Evolutionary conservation across 176 grass and related monocot species (phyloP).

Genomic region (Ensete glaucum): DNA sequence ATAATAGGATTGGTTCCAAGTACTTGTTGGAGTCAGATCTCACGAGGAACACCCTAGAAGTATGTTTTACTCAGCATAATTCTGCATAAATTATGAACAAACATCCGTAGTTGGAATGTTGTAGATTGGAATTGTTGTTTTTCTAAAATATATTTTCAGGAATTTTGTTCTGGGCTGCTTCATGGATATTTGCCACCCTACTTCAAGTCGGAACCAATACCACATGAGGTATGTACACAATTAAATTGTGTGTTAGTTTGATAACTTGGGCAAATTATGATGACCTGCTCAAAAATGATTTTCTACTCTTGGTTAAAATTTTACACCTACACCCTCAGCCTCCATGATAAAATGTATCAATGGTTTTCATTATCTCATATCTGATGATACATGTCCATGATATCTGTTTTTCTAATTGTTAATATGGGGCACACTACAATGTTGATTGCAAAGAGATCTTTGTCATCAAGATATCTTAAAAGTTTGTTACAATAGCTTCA

Average conservation of each 20-base stretch:
- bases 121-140: background rate
- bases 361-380: no score
- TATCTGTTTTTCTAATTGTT: no score
- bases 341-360: no score
- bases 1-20: conserved; percentile 52
- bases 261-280: background rate
- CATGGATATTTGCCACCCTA: conserved; percentile 40
- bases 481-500: no score
- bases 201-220: conserved; percentile 56
- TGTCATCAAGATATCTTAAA: no score
- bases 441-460: no score
- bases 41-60: conserved; percentile 38
- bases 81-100: background rate
- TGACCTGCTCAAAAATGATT: background rate
- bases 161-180: conserved; percentile 51
- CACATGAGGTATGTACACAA: conserved; percentile 42
- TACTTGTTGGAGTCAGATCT: conserved; percentile 66
- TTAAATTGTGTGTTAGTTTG: no score
- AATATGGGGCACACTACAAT: no score
- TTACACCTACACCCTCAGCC: no score
- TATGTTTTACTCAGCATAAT: conserved; percentile 6
- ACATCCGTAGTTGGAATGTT: background rate
- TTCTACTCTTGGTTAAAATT: no score
- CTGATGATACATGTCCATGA: no score
- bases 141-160: conserved; percentile 22